Evolutionary conservation across 75 land plant species (phyloP), one percentile per base, ranked within the genome.

Genomic region (Azolla pinnata): DNA sequence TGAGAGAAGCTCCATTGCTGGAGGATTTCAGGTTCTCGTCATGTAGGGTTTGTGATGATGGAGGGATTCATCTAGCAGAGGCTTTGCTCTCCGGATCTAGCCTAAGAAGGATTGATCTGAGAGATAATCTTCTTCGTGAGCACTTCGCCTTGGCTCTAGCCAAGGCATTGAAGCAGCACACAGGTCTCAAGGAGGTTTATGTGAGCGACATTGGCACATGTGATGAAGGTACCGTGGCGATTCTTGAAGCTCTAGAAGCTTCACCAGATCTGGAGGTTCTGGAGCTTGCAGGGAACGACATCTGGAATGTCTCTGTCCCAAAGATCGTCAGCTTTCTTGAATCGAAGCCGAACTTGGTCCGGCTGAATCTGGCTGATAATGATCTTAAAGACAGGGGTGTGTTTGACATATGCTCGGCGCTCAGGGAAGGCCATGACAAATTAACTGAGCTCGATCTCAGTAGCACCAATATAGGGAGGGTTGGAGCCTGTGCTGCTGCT

Each of bases 1-100:
- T 91, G 42, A 66, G 54, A 59, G 72, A 54, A 0, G 81, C 84
- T 64, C 73, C 81, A 28, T 21, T 48, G n/a, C 57, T 92, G 51
- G 96, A 89, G 59, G 81, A 86, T 65, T 92, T 92, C 59, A 75
- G 83, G 14, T 88, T 84, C 56, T 92, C 95, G 0, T 92, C 97
- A 21, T 78, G 83, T 4, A 77, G 97, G 65, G 75, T 92, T 28
- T 89, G 64, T 31, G 68, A 77, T 20, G 82, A 80, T 31, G 96
- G 97, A 35, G 97, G 83, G 20, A 60, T 80, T 44, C 78, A 78
- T 28, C 61, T 92, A 42, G 74, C 81, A 40, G 63, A 76, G 59
- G 86, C 95, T 26, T 66, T 92, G 60, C 64, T 44, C 24, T 30
- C 40, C 24, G 87, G 82, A 45, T 34, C 52, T 10, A 49, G 66